These are phyloP conservation scores for Hypoxylon sp. DNA, from an alignment of 2,329 filamentous ascomycete genomes.

Conservation along the genomic window DNA sequence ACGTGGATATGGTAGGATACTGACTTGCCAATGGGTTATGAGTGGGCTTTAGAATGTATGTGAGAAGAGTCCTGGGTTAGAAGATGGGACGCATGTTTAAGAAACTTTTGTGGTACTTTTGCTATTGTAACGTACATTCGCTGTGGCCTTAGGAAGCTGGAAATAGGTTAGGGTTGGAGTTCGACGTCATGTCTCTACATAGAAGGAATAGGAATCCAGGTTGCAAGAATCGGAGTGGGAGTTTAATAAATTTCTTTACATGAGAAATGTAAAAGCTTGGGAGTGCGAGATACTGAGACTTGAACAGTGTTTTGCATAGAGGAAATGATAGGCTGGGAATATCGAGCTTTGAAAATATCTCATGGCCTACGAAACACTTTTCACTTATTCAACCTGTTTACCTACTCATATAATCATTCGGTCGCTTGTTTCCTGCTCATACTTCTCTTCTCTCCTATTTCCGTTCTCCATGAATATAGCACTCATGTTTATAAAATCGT, in stretches of 20 bases:
- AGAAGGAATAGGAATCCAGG: not conserved
- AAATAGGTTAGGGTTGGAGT: too few species aligned
- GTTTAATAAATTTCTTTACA: not conserved
- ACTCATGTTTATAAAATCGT: too few species aligned
- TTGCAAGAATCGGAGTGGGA: not conserved
- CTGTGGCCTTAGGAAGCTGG: not conserved
- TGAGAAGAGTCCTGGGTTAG: not conserved
- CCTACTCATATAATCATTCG: too few species aligned
- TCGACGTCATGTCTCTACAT: not conserved
- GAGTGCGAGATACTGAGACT: too few species aligned
- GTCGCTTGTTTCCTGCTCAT: too few species aligned
- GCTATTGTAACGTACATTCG: constrained; percentile 1
- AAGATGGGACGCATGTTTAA: not conserved
- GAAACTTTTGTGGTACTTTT: not conserved
- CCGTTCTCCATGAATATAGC: too few species aligned
- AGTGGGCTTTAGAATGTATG: not conserved
- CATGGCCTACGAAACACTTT: too few species aligned
- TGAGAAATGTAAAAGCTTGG: not conserved
- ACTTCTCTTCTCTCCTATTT: too few species aligned
- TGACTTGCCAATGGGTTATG: not conserved
- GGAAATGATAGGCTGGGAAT: too few species aligned
- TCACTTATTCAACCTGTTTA: too few species aligned
- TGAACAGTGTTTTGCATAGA: too few species aligned
- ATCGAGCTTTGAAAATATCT: too few species aligned
- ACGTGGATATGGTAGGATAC: not conserved